Base-by-base conservation (phyloP, 148 eudicot genomes). In the Rhododendron vialii region DNA sequence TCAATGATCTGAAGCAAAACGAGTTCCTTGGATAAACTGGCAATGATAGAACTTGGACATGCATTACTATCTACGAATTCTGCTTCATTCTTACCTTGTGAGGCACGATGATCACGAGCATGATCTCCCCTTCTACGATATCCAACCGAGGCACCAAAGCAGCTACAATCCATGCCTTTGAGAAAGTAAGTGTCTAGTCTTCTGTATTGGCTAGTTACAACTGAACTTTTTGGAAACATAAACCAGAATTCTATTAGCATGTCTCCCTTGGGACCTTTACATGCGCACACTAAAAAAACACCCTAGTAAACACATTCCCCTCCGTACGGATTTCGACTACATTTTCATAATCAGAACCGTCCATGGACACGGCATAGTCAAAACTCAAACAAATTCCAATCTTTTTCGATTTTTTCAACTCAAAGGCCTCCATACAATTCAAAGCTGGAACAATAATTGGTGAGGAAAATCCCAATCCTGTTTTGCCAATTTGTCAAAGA, bases 131-230 rank as follows among this genome's bases (percentile, higher is more conserved):
- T 82, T 77, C 77, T 88, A 79, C 65, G 84, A 86, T 75, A 84
- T 15, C 78, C 82, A 87, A 30, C 75, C 45, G 77, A 65, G 89
- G 75, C 50, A 65, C 94, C 91, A 86, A 91, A 92, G 89, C 94
- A 91, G 88, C 90, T 61, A 83, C 94, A 91, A 69, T 84, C 83
- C 94, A 92, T 92, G 73, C 86, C 93, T 87, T 84, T 20, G 84
- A 20, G 61, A 38, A 81, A 24, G 41, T 35, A 10, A 11, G 4
- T 18, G 28, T 18, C 47, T 35, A 57, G n/a, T 53, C 83, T 81
- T 81, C 69, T 81, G 26, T 30, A 17, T 26, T 80, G 7, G 18
- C 41, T 57, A 33, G 26, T 55, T 53, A 55, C 20, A 55, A 18
- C 35, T 33, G 36, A 55, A 30, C 15, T 41, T 80, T 50, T 11